Percentiles rank a stretch among this genome's conserved stretches.
Evolutionary conservation across 495 filamentous ascomycete species (phyloP).

Genomic region (Penicillium paradoxum): DNA sequence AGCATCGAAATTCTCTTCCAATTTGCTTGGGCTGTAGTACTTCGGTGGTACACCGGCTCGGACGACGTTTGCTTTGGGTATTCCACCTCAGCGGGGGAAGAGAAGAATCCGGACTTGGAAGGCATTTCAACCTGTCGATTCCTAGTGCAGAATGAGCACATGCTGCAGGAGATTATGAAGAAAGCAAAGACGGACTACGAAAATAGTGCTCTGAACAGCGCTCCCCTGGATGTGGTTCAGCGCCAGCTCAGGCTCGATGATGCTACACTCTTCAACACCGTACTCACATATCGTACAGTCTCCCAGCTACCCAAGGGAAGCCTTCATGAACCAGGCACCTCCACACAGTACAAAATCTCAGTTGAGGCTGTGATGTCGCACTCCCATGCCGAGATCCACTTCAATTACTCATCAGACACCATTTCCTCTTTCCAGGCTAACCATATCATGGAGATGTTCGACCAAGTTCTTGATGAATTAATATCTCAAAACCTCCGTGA

Average conservation of each 20-base stretch:
- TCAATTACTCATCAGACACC: slow-evolving; percentile 35
- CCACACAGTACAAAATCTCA: slow-evolving; percentile 49
- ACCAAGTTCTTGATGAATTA: slow-evolving; percentile 33
- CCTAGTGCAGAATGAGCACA: slow-evolving; percentile 29
- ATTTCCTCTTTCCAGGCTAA: slow-evolving; percentile 32
- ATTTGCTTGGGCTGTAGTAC: slow-evolving; percentile 50
- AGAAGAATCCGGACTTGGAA: slow-evolving; percentile 4
- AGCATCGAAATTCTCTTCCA: slow-evolving; percentile 36
- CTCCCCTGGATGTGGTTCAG: slow-evolving; percentile 37
- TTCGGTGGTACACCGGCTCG: slow-evolving; percentile 48
- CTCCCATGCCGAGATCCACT: slow-evolving; percentile 28
- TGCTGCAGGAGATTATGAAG: slow-evolving; percentile 32
- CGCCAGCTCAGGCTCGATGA: slow-evolving; percentile 35
- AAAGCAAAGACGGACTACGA: slow-evolving; percentile 33
- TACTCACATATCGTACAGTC: slow-evolving; percentile 33
- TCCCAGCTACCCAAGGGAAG: slow-evolving; percentile 9
- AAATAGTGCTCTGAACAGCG: slow-evolving; percentile 29
- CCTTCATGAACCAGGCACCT: background rate
- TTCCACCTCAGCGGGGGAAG: slow-evolving; percentile 24
- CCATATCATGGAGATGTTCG: slow-evolving; percentile 37
- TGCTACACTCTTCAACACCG: slow-evolving; percentile 47
- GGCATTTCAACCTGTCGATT: slow-evolving; percentile 32
- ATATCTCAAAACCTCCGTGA: slow-evolving; percentile 24
- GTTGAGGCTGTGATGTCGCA: slow-evolving; percentile 52
- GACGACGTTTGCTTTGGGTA: slow-evolving; percentile 54